phyloP scores from a whole-genome alignment of 768 basidiomycete species.

The Coprinopsis sp. region DNA sequence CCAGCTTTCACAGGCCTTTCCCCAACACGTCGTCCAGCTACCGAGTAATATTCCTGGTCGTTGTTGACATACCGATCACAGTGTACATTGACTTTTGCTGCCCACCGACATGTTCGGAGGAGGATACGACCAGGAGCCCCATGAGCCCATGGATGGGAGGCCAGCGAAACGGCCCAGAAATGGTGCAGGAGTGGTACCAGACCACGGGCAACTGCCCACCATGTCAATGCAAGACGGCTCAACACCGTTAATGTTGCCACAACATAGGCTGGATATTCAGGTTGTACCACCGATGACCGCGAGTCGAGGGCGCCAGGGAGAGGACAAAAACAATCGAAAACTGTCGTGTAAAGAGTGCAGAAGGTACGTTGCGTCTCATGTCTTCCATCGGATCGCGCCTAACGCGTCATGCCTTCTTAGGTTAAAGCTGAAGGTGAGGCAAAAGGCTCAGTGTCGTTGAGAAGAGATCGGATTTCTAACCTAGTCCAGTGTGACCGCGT shows the following conservation, averaged over 20 bases:
- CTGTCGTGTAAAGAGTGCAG: slow-evolving; percentile 51
- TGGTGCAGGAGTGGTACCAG: slow-evolving; percentile 12
- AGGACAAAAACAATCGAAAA: slow-evolving; percentile 28
- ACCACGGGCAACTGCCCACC: slow-evolving; percentile 3
- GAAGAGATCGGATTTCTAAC: background rate
- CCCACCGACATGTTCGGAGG: slow-evolving; percentile 22
- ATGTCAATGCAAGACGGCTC: background rate
- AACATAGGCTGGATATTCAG: slow-evolving; percentile 1
- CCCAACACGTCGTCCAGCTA: background rate
- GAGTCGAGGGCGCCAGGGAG: background rate
- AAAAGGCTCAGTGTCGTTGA: background rate
- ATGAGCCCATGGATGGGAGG: slow-evolving; percentile 13
- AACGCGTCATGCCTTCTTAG: slow-evolving; percentile 21
- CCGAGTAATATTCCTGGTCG: background rate
- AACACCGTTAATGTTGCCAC: slow-evolving; percentile 1
- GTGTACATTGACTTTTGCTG: slow-evolving; percentile 5
- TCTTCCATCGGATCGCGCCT: slow-evolving; percentile 2
- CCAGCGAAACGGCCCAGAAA: slow-evolving; percentile 32
- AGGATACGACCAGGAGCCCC: slow-evolving; percentile 14
- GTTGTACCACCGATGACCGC: background rate
- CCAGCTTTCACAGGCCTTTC: background rate
- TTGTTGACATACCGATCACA: background rate
- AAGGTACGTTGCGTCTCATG: slow-evolving; percentile 26
- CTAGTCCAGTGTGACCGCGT: slow-evolving; percentile 53
- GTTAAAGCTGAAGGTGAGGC: slow-evolving; percentile 44